Conservation (phyloP, 306 rosid genomes). For the Pueraria montana region DNA sequence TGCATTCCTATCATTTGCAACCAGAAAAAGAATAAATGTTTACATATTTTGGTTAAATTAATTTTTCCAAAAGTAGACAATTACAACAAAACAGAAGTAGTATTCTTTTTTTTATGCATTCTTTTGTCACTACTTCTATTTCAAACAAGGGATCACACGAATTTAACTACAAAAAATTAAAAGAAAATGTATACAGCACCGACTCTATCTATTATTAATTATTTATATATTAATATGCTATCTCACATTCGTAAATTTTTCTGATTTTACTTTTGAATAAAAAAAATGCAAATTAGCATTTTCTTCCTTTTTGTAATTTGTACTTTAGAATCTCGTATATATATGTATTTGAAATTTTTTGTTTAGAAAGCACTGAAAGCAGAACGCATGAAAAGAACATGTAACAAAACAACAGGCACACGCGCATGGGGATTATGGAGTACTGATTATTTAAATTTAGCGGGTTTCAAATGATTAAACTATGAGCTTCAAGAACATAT, state of each 20-base stretch:
- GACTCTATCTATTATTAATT: background rate
- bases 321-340: background rate
- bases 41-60: too few species aligned
- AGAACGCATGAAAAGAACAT: background rate
- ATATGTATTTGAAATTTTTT: background rate
- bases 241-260: background rate
- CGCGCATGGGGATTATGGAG: background rate
- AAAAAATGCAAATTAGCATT: background rate
- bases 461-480: constrained; percentile 2
- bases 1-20: too few species aligned
- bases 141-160: background rate
- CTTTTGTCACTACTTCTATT: background rate
- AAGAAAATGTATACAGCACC: background rate
- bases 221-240: background rate
- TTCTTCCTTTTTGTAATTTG: constrained; percentile 16
- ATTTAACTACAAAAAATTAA: background rate
- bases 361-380: background rate
- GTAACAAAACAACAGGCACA: background rate
- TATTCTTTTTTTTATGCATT: too few species aligned
- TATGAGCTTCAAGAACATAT: constrained; percentile 1
- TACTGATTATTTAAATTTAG: background rate
- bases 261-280: background rate
- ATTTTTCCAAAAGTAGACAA: too few species aligned
- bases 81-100: too few species aligned
- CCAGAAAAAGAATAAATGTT: too few species aligned